Percentiles rank a stretch among this genome's conserved stretches.
Evolutionary conservation across 192 early-diverging fungal genomes (phyloP).

Genomic region (Coemansia sp.): DNA sequence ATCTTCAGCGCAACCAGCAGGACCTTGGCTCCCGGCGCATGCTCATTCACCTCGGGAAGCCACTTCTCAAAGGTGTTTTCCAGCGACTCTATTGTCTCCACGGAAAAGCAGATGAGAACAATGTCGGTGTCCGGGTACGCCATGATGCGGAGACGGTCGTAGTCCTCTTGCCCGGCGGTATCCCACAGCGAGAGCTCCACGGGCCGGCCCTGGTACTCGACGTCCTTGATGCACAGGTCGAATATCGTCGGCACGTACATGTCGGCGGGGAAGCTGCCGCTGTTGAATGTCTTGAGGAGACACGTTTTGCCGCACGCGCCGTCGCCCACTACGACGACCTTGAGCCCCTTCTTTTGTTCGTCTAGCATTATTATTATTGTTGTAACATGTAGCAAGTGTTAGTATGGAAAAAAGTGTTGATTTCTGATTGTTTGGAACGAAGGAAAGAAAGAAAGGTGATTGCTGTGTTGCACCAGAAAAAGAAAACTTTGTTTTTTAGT

Average conservation of each 20-base stretch:
- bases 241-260: slow-evolving; percentile 87
- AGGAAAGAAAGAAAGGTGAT: too few relatives aligned
- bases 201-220: slow-evolving; percentile 77
- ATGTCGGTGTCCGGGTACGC: slow-evolving; percentile 89
- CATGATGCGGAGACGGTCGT: slow-evolving; percentile 86
- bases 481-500: too few relatives aligned
- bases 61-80: slow-evolving; percentile 66
- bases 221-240: slow-evolving; percentile 88
- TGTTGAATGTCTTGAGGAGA: slow-evolving; percentile 77
- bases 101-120: slow-evolving; percentile 88
- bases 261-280: slow-evolving; percentile 72
- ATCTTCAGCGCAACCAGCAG: slow-evolving; percentile 50
- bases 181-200: slow-evolving; percentile 93
- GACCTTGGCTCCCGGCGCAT: slow-evolving; percentile 11
- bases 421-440: too few relatives aligned
- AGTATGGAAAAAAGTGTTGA: too few relatives aligned
- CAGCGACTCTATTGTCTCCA: slow-evolving; percentile 77
- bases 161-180: slow-evolving; percentile 94
- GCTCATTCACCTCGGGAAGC: slow-evolving; percentile 15
- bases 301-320: slow-evolving; percentile 91
- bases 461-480: too few relatives aligned
- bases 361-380: too few relatives aligned
- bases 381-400: too few relatives aligned
- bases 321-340: slow-evolving; percentile 88
- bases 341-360: slow-evolving; percentile 29